These are phyloP conservation scores for Leccinum disarticulatum DNA, from an alignment of 768 basidiomycete species.

Conservation along the genomic window DNA sequence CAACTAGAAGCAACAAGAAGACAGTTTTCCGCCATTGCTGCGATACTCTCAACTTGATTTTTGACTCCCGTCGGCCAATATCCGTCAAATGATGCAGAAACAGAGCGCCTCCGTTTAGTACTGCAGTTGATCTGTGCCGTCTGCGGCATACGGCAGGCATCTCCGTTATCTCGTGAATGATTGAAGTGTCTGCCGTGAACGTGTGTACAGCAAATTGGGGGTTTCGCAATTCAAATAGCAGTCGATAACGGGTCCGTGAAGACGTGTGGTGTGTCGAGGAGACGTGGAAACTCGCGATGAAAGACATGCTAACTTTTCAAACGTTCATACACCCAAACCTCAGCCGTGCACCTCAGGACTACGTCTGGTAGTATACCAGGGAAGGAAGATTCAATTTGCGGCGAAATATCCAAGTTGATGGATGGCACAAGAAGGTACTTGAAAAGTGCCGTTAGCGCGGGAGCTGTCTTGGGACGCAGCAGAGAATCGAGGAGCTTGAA, in stretches of 20 bases:
- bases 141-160: slow-evolving; percentile 69
- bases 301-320: slow-evolving; percentile 56
- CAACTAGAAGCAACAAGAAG: neutral
- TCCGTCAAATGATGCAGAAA: slow-evolving; percentile 6
- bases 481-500: slow-evolving; percentile 56
- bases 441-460: slow-evolving; percentile 64
- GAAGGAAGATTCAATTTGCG: slow-evolving; percentile 60
- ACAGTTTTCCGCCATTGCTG: too few species aligned
- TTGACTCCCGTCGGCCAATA: slow-evolving; percentile 1
- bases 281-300: slow-evolving; percentile 36
- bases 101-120: slow-evolving; percentile 47
- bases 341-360: slow-evolving; percentile 76
- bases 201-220: slow-evolving; percentile 46
- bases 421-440: slow-evolving; percentile 70
- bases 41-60: too few species aligned
- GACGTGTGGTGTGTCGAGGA: slow-evolving; percentile 80
- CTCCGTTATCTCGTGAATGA: slow-evolving; percentile 63
- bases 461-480: slow-evolving; percentile 55
- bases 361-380: slow-evolving; percentile 54
- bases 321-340: slow-evolving; percentile 84
- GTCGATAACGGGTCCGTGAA: slow-evolving; percentile 53
- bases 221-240: slow-evolving; percentile 48
- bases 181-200: slow-evolving; percentile 75
- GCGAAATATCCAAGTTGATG: slow-evolving; percentile 47
- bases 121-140: slow-evolving; percentile 59